Conservation (phyloP, 306 rosid genomes). For the Gleditsia sinensis region DNA sequence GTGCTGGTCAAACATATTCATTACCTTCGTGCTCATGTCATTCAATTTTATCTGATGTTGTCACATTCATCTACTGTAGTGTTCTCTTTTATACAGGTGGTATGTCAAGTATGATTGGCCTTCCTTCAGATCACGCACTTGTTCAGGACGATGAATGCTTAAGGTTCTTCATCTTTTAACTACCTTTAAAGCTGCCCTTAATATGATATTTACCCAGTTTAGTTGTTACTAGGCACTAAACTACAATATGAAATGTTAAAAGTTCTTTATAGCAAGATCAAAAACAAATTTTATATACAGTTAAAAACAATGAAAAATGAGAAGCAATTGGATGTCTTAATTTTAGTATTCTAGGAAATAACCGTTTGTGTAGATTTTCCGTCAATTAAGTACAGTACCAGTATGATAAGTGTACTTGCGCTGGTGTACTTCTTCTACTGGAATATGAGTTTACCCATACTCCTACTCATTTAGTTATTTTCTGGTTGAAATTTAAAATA, state of each 20-base stretch:
- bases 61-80: conserved; percentile 23
- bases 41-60: background rate
- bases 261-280: background rate
- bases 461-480: background rate
- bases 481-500: conserved; percentile 23
- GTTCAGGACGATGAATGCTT: conserved; percentile 83
- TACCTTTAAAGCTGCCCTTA: conserved; percentile 25
- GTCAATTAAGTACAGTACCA: conserved; percentile 4
- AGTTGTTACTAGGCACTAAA: conserved; percentile 22
- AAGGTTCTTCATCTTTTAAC: conserved; percentile 58
- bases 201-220: background rate
- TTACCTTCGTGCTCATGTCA: conserved; percentile 12
- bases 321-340: background rate
- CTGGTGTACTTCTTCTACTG: conserved; percentile 8
- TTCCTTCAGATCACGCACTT: conserved; percentile 93
- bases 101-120: conserved; percentile 87
- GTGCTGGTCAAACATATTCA: background rate
- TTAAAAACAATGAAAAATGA: background rate
- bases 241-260: background rate
- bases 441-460: conserved; percentile 10
- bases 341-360: conserved; percentile 24
- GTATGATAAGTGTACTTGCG: conserved; percentile 2
- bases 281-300: background rate
- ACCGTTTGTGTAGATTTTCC: conserved; percentile 10
- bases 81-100: conserved; percentile 58